phyloP scores from a whole-genome alignment of 805 yeast species.

The Wilhelminamyces savonicus region DNA sequence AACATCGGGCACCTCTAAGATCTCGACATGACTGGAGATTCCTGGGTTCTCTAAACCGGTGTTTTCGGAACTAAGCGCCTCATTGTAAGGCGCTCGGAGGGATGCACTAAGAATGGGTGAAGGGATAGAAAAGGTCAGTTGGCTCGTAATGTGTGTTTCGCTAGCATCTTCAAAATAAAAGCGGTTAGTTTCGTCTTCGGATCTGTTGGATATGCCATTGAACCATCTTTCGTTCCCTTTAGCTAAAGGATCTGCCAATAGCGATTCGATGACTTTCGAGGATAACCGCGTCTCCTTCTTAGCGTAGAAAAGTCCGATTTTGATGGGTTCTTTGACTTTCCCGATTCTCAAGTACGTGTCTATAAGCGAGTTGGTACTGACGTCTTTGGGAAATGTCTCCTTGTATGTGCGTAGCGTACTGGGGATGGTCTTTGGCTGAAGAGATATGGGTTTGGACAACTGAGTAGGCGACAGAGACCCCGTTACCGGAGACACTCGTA shows the following conservation, averaged over 20 bases:
- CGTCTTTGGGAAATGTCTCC: conserved; percentile 15
- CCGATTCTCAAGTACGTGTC: conserved; percentile 4
- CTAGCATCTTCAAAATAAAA: conserved; percentile 12
- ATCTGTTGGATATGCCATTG: conserved; percentile 15
- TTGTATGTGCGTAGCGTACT: conserved; percentile 5
- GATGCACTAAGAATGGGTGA: conserved; percentile 25
- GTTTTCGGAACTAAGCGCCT: conserved; percentile 4
- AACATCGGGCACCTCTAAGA: conserved; percentile 5
- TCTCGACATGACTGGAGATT: conserved; percentile 7
- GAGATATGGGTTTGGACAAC: no score
- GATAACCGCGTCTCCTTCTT: conserved; percentile 10
- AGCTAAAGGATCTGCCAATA: conserved; percentile 38
- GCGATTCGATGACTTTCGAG: conserved; percentile 28
- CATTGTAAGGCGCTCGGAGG: conserved; percentile 17
- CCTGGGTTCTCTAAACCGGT: conserved; percentile 4
- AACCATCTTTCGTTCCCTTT: conserved; percentile 26
- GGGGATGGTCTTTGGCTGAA: conserved; percentile 1
- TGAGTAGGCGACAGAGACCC: no score
- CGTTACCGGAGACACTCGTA: no score
- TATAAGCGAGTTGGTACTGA: conserved; percentile 11
- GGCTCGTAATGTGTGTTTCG: no score
- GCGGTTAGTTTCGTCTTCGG: conserved; percentile 10
- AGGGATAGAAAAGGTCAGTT: conserved; percentile 13
- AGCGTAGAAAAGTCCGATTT: conserved; percentile 30
- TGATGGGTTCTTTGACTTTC: conserved; percentile 9